Conservation (phyloP, 148 eudicot genomes). For the Diospyros kaki region DNA sequence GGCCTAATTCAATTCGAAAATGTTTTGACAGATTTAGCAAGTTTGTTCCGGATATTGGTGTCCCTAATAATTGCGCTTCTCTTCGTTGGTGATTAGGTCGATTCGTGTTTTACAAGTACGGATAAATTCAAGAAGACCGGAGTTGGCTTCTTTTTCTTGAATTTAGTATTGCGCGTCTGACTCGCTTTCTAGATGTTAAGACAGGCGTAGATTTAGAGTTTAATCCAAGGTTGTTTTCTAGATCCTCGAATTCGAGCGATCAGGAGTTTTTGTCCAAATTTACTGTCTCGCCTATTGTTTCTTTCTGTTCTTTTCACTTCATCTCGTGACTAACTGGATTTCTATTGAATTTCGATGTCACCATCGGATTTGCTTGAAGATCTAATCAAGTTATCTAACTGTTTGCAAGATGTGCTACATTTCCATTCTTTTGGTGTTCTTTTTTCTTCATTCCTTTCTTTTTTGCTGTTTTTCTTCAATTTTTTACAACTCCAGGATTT, state of each 20-base stretch:
- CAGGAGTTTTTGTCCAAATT: not conserved
- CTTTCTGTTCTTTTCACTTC: not conserved
- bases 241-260: constrained; percentile 1
- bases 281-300: not conserved
- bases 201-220: not conserved
- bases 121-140: not conserved
- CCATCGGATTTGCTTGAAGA: not conserved
- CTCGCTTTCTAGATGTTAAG: not conserved
- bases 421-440: not conserved
- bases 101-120: not conserved
- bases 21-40: not conserved
- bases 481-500: not conserved
- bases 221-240: not conserved
- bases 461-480: not conserved
- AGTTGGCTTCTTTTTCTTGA: not conserved
- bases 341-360: not conserved
- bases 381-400: not conserved
- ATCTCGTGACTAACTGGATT: not conserved
- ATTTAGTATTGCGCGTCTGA: not conserved
- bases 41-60: not conserved
- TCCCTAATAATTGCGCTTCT: not conserved
- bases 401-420: not conserved
- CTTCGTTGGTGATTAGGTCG: not conserved
- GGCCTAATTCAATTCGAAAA: not conserved
- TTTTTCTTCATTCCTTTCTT: not conserved